Base-by-base conservation (phyloP, 1,284 basidiomycete species). In the Sanghuangporus baumii region DNA sequence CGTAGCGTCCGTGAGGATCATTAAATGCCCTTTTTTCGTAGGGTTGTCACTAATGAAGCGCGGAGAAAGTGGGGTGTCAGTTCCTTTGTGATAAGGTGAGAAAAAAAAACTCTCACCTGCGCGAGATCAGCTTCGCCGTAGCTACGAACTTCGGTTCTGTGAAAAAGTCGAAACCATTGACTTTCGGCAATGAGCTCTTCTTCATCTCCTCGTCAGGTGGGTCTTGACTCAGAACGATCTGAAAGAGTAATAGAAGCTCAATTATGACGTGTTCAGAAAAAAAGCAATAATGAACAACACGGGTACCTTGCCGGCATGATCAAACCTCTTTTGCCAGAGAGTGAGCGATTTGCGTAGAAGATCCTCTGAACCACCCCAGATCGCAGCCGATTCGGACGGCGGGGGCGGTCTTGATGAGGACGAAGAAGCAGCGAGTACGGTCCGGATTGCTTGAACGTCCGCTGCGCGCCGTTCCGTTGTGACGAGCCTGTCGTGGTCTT, bases 391-490 rank as follows among this genome's bases (percentile, higher is more conserved):
- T 64, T 85, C 88, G 8, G 80, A 72, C 61, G 81, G 78, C 40
- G 79, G 71, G 1, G 81, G 76, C 56, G 79, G 79, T 40, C 79
- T 75, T n/a, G 43, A 12, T 3, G 20, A 46, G 7, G 43, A 46
- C 6, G 83, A 80, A 2, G 80, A 79, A 14, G 80, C 77, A 14
- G 82, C 76, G 36, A 98, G 76, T 50, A 98, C 84, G 9, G 89
- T 87, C 54, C 91, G 85, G 47, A 94, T 85, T 1, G 91, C 91
- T 71, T 94, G 94, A 0, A 98, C 94, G 71, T 98, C 94, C 1
- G 92, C 93, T 20, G 90, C 83, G 36, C 85, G 81, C 40, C 81
- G 78, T 72, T 94, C 91, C 51, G 85, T 87, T 50, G 81, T 81
- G 20, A 88, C 80, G 18, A 94, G 75, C 61, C 83, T 80, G 50